Conservation (phyloP, 495 filamentous ascomycete species). For the Tetracladium marchalianum region DNA sequence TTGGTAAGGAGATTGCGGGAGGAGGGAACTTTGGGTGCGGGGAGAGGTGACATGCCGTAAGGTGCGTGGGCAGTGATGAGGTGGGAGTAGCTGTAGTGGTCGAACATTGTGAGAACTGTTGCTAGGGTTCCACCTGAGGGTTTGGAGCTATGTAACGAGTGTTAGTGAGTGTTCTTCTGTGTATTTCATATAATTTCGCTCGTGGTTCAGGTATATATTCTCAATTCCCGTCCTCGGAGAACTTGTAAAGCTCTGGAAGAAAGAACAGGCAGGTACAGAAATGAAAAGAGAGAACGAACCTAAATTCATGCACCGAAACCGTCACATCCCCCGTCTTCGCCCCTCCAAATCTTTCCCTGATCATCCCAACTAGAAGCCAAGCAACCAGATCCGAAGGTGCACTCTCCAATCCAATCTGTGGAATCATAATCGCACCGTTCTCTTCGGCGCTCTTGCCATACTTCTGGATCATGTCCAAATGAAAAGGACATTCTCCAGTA, state of each 20-base stretch:
- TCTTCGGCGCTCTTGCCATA: conserved; percentile 66
- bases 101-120: conserved; percentile 54
- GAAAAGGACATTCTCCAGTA: conserved; percentile 81
- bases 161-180: background rate
- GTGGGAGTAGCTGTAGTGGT: conserved; percentile 48
- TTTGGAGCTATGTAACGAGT: conserved; percentile 26
- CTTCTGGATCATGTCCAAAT: conserved; percentile 66
- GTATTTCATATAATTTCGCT: background rate
- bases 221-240: too few relatives aligned
- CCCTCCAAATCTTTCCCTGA: conserved; percentile 47
- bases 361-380: conserved; percentile 54
- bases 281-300: conserved; percentile 26
- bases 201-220: too few relatives aligned
- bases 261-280: background rate
- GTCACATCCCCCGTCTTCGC: conserved; percentile 48
- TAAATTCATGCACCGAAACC: conserved; percentile 51
- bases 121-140: conserved; percentile 68
- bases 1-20: conserved; percentile 26
- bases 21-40: conserved; percentile 25
- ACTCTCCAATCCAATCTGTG: conserved; percentile 77
- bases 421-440: conserved; percentile 77
- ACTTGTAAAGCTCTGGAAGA: too few relatives aligned
- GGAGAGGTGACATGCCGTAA: conserved; percentile 56
- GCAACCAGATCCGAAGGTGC: conserved; percentile 73
- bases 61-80: conserved; percentile 45